Evolutionary conservation across 352 stramenopile species (phyloP).

Genomic region (Phytopythium litorale): DNA sequence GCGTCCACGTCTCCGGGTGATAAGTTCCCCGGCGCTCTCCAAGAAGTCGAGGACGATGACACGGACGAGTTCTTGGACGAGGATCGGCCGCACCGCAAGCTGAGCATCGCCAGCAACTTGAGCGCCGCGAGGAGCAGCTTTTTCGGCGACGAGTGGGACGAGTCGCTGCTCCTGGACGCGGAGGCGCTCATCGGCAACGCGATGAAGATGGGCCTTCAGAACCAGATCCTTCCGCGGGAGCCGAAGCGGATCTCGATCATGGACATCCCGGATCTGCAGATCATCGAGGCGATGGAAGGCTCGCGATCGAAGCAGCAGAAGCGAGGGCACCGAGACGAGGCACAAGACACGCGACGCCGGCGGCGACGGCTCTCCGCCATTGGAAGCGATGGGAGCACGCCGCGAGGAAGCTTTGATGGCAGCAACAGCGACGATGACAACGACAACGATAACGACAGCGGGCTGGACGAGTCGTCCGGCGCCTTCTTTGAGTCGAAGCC

Average conservation of each 20-base stretch:
- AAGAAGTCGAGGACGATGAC: conserved; percentile 20
- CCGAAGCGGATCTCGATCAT: conserved; percentile 59
- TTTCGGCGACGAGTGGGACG: conserved; percentile 30
- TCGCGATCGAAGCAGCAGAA: not conserved
- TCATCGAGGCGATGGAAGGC: conserved; percentile 46
- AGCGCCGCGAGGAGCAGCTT: conserved; percentile 11
- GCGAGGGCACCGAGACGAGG: not conserved
- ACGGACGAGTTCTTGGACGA: not conserved
- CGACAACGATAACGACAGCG: conserved; percentile 7
- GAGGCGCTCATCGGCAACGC: conserved; percentile 68
- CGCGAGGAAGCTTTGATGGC: conserved; percentile 14
- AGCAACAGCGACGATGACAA: conserved; percentile 11
- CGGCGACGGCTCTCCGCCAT: conserved; percentile 11
- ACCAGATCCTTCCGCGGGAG: conserved; percentile 46
- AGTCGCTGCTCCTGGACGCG: conserved; percentile 58
- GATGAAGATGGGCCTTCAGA: conserved; percentile 67
- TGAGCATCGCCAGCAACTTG: conserved; percentile 21
- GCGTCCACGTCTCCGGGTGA: not conserved
- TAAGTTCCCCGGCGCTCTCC: conserved; percentile 4
- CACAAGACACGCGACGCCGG: conserved; percentile 7
- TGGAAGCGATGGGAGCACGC: conserved; percentile 14
- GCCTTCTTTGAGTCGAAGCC: conserved; percentile 9
- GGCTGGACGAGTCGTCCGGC: not conserved
- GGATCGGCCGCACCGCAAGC: conserved; percentile 8
- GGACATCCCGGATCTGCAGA: conserved; percentile 65